Conservation (phyloP, 305 asterid genomes). For the Ilex paraguariensis region DNA sequence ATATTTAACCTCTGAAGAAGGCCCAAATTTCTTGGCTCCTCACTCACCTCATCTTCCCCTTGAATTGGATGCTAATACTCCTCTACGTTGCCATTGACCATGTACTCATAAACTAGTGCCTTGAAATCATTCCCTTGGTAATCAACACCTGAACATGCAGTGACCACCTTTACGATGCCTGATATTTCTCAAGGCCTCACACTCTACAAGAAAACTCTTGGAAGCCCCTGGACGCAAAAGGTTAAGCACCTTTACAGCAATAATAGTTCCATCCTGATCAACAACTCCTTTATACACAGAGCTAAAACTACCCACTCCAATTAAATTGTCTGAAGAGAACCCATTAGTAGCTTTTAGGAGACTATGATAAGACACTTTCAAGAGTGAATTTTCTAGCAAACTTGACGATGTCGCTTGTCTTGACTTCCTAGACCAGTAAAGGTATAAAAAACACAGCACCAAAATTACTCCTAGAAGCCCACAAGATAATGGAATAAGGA, state of each 20-base stretch:
- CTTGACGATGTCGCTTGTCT: background rate
- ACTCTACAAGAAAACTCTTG: constrained; percentile 21
- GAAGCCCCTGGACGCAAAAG: constrained; percentile 12
- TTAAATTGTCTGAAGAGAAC: background rate
- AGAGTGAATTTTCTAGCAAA: background rate
- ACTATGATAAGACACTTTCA: background rate
- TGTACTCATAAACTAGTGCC: constrained; percentile 20
- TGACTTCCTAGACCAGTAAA: too few relatives aligned
- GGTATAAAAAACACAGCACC: background rate
- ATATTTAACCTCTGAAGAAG: constrained; percentile 25
- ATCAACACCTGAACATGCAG: constrained; percentile 24
- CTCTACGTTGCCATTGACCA: constrained; percentile 17
- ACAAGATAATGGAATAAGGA: background rate
- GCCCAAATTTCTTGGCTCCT: background rate
- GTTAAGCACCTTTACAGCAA: constrained; percentile 17
- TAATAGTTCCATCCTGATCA: background rate
- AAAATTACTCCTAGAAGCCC: background rate
- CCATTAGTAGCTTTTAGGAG: background rate
- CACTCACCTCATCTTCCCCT: background rate
- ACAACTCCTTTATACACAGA: constrained; percentile 8
- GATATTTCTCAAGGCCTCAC: constrained; percentile 19
- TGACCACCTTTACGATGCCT: constrained; percentile 16
- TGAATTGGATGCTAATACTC: constrained; percentile 13
- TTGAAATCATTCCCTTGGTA: constrained; percentile 21
- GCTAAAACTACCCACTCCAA: constrained; percentile 5